Evolutionary conservation across 2,329 filamentous ascomycete species (phyloP).

Genomic region (Purpureocillium takamizusanense): DNA sequence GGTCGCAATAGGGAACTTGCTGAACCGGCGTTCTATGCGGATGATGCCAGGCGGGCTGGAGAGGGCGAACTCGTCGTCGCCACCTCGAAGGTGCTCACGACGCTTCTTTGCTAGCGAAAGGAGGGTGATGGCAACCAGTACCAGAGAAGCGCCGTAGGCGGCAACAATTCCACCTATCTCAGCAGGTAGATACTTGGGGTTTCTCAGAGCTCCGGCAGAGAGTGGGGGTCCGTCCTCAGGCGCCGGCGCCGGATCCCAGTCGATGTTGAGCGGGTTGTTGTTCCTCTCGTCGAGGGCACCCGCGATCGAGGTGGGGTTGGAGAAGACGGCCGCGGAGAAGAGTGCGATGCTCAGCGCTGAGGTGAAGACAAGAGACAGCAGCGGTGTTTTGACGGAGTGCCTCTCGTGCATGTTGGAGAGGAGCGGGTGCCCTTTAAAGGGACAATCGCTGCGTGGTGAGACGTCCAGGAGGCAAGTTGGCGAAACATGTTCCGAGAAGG

Average conservation of each 20-base stretch:
- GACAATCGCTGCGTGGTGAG: conserved; percentile 22
- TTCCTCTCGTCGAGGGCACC: conserved; percentile 11
- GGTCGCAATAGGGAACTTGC: conserved; percentile 6
- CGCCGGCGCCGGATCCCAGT: conserved; percentile 36
- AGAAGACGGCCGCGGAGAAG: conserved; percentile 17
- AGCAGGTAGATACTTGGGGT: conserved; percentile 61
- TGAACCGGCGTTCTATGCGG: background rate
- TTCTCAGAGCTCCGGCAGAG: conserved; percentile 48
- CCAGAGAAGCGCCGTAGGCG: conserved; percentile 70
- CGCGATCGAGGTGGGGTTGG: conserved; percentile 7
- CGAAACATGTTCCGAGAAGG: conserved; percentile 43
- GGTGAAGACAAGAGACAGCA: conserved; percentile 7
- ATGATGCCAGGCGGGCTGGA: background rate
- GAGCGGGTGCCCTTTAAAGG: conserved; percentile 18
- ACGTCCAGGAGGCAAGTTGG: conserved; percentile 33
- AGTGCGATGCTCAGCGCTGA: conserved; percentile 16
- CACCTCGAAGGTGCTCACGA: conserved; percentile 41
- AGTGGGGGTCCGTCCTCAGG: conserved; percentile 52
- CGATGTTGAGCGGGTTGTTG: conserved; percentile 34
- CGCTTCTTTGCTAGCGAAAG: conserved; percentile 50
- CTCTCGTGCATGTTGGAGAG: conserved; percentile 31
- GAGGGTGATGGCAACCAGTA: conserved; percentile 61
- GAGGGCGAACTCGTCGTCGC: conserved; percentile 7
- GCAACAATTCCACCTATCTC: conserved; percentile 79
- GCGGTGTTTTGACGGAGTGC: conserved; percentile 14